These are phyloP conservation scores for Melastoma malabathricum DNA, from an alignment of 345 rosid species.

Conservation along the genomic window DNA sequence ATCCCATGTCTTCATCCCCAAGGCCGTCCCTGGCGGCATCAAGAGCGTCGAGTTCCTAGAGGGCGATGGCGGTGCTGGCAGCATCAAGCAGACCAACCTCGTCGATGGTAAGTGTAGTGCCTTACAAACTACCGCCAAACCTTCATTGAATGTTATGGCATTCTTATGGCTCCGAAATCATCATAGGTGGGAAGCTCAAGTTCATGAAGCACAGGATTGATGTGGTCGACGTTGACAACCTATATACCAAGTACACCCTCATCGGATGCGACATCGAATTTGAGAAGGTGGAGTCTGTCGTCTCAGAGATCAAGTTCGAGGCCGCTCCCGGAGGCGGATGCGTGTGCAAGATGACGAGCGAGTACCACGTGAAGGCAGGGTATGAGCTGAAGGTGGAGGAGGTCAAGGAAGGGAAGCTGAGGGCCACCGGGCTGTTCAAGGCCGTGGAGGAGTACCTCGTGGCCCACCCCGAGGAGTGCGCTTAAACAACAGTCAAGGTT, in stretches of 20 bases:
- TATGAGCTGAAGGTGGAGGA: conserved; percentile 13
- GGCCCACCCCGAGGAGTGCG: too few species aligned
- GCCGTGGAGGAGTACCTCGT: too few species aligned
- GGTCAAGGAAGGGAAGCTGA: conserved; percentile 9
- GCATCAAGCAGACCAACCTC: conserved; percentile 1
- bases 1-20: too few species aligned
- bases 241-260: too few species aligned
- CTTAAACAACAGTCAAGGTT: too few species aligned
- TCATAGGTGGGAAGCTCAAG: conserved; percentile 3
- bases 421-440: too few species aligned
- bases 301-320: conserved; percentile 15
- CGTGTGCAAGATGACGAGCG: conserved; percentile 12
- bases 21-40: too few species aligned
- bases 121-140: too few species aligned
- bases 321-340: conserved; percentile 11
- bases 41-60: too few species aligned
- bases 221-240: too few species aligned
- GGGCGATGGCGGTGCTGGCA: neutral
- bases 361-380: conserved; percentile 9
- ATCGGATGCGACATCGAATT: neutral
- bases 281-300: conserved; percentile 12
- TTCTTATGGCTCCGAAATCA: too few species aligned
- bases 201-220: conserved; percentile 7
- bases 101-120: conserved; percentile 2
- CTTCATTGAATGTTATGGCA: too few species aligned